Conservation (phyloP, 129 eudicot species). For the Kitagawia praeruptora region DNA sequence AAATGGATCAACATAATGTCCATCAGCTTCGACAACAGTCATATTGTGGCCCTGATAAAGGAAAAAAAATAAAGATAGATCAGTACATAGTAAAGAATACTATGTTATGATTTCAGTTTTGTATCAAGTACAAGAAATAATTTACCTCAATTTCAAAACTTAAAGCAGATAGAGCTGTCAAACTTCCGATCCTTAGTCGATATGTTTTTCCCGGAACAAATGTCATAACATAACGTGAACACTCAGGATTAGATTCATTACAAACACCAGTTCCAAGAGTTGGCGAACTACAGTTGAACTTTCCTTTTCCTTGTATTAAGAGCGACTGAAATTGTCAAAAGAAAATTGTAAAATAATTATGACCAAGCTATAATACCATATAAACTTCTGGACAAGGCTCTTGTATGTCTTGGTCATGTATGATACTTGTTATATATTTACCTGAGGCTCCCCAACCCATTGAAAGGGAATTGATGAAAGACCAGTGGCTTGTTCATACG, state of each 20-base stretch:
- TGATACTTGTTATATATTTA: constrained; percentile 9
- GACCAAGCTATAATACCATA: background rate
- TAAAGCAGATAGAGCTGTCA: constrained; percentile 73
- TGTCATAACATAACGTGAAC: constrained; percentile 48
- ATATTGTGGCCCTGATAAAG: constrained; percentile 67
- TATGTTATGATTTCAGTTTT: background rate
- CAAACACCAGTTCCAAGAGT: constrained; percentile 24
- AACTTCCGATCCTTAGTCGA: constrained; percentile 74
- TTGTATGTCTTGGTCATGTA: background rate
- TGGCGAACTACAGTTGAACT: constrained; percentile 43
- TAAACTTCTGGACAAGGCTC: background rate
- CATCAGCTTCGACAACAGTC: constrained; percentile 92
- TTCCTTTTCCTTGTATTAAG: constrained; percentile 80
- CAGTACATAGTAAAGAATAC: background rate
- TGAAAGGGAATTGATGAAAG: constrained; percentile 60
- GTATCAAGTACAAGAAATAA: background rate
- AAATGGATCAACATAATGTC: constrained; percentile 75
- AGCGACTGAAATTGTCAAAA: constrained; percentile 47
- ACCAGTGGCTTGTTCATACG: constrained; percentile 60
- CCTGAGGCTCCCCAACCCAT: constrained; percentile 97
- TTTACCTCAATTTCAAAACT: constrained; percentile 88
- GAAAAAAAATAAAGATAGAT: background rate
- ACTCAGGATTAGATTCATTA: constrained; percentile 56
- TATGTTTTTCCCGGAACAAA: constrained; percentile 77
- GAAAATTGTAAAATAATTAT: background rate